phyloP scores from a whole-genome alignment of 306 rosid species.

The Glycine soja region DNA sequence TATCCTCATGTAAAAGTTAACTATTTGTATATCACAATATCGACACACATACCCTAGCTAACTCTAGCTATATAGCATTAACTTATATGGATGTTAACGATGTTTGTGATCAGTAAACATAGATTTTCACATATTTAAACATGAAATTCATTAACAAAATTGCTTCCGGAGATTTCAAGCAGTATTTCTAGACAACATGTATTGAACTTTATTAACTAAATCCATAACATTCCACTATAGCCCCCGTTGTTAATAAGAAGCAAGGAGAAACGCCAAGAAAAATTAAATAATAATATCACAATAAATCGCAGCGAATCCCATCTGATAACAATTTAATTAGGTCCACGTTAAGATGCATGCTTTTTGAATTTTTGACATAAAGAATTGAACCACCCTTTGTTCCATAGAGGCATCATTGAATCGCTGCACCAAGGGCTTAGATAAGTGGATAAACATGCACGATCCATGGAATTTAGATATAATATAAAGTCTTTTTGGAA shows the following conservation, averaged over 20 bases:
- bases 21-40: too few species aligned
- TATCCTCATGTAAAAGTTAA: too few species aligned
- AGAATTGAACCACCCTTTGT: neutral
- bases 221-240: neutral
- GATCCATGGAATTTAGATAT: neutral
- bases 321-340: neutral
- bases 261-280: neutral
- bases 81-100: too few species aligned
- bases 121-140: neutral
- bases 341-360: slow-evolving; percentile 12
- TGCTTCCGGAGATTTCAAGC: neutral
- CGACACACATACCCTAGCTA: too few species aligned
- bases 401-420: slow-evolving; percentile 11
- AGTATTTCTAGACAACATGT: neutral
- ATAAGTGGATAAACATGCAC: slow-evolving; percentile 42
- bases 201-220: neutral
- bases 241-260: slow-evolving; percentile 6
- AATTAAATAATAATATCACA: neutral
- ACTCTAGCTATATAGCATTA: too few species aligned
- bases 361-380: slow-evolving; percentile 17
- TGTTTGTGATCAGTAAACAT: too few species aligned
- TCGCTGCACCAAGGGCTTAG: slow-evolving; percentile 32
- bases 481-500: slow-evolving; percentile 20
- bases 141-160: neutral
- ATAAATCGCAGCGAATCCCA: neutral